These are phyloP conservation scores for Amauroascus verrucosus DNA, from an alignment of 2,329 filamentous ascomycete species.

Conservation along the genomic window DNA sequence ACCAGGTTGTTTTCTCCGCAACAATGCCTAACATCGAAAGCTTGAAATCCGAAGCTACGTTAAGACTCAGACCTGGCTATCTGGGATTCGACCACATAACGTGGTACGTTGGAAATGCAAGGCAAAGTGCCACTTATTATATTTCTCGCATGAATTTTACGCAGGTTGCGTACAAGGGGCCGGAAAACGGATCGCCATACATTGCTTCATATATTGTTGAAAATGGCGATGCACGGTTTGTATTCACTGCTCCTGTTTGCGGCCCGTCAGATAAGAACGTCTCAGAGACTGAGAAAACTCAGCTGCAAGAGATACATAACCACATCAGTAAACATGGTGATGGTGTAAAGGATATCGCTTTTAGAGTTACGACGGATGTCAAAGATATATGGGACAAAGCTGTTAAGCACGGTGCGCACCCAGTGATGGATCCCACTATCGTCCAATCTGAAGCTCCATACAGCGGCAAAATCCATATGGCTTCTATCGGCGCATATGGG, in stretches of 20 bases:
- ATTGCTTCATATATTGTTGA: slow-evolving; percentile 70
- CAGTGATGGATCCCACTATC: slow-evolving; percentile 51
- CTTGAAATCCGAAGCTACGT: slow-evolving; percentile 13
- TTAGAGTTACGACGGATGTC: slow-evolving; percentile 68
- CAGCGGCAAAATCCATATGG: slow-evolving; percentile 55
- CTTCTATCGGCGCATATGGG: slow-evolving; percentile 73
- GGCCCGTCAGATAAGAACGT: slow-evolving; percentile 28
- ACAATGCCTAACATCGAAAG: background rate
- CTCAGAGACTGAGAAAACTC: slow-evolving; percentile 46
- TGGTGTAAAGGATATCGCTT: slow-evolving; percentile 84
- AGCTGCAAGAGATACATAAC: slow-evolving; percentile 62
- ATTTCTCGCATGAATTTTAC: slow-evolving; percentile 71
- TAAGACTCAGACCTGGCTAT: slow-evolving; percentile 20
- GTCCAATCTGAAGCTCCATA: slow-evolving; percentile 42
- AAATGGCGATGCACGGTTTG: slow-evolving; percentile 67
- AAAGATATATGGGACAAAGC: slow-evolving; percentile 63
- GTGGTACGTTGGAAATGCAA: slow-evolving; percentile 91
- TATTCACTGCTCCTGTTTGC: slow-evolving; percentile 71
- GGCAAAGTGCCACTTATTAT: slow-evolving; percentile 82
- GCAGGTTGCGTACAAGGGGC: slow-evolving; percentile 66
- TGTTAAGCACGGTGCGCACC: slow-evolving; percentile 54
- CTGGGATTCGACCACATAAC: slow-evolving; percentile 74
- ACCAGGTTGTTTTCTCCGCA: background rate
- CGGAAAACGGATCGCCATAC: slow-evolving; percentile 73
- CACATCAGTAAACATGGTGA: slow-evolving; percentile 79